Conservation (phyloP, 2,329 filamentous ascomycete genomes). For the Aureobasidium musti region DNA sequence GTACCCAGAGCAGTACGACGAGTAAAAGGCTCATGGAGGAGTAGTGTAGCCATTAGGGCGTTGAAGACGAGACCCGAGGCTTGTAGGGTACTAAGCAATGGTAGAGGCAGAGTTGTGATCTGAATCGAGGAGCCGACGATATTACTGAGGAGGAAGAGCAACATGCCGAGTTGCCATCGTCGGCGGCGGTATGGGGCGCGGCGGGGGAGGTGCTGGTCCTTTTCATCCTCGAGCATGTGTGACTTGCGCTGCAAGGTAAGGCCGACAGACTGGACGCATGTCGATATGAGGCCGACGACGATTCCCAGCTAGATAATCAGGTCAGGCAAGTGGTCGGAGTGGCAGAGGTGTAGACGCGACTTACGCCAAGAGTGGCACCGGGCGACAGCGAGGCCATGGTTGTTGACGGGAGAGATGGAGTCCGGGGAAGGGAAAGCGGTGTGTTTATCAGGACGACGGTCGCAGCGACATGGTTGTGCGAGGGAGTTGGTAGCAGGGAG, state of each 20-base stretch:
- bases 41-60: constrained; percentile 91
- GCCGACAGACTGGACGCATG: constrained; percentile 90
- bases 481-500: neutral
- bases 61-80: constrained; percentile 97
- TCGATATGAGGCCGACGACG: constrained; percentile 87
- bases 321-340: neutral
- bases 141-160: constrained; percentile 94
- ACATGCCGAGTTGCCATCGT: constrained; percentile 95
- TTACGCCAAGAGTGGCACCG: constrained; percentile 31
- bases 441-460: neutral
- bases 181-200: constrained; percentile 86
- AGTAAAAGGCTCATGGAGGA: constrained; percentile 92
- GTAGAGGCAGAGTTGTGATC: constrained; percentile 91
- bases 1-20: constrained; percentile 90
- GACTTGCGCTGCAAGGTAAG: constrained; percentile 97
- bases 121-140: constrained; percentile 94
- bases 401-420: neutral
- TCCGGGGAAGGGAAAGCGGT: neutral
- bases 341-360: neutral
- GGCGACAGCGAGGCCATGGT: constrained; percentile 32
- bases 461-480: constrained; percentile 1
- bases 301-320: constrained; percentile 65
- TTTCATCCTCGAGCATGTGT: constrained; percentile 96
- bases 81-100: constrained; percentile 91
- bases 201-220: constrained; percentile 72